These are phyloP conservation scores for Aspergillus unguis DNA, from an alignment of 2,329 filamentous ascomycete species.

Conservation along the genomic window DNA sequence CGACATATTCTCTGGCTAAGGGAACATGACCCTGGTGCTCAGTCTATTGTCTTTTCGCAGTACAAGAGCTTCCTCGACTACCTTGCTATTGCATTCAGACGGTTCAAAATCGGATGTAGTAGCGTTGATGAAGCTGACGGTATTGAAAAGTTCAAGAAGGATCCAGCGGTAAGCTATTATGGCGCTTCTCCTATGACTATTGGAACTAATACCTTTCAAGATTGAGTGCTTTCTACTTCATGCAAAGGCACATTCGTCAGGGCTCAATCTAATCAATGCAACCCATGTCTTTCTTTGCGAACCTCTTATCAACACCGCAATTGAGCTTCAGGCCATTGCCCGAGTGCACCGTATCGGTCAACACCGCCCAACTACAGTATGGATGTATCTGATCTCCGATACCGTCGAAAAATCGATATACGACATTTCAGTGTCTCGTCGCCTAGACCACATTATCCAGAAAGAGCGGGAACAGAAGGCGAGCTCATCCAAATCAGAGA, in stretches of 20 bases:
- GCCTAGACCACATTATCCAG: conserved; percentile 70
- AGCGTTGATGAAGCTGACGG: conserved; percentile 67
- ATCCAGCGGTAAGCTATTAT: conserved; percentile 51
- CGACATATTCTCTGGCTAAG: conserved; percentile 84
- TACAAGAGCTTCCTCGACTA: conserved; percentile 77
- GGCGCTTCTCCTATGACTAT: not conserved
- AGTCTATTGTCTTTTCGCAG: conserved; percentile 93
- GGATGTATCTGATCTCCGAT: conserved; percentile 87
- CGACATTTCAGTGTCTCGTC: conserved; percentile 73
- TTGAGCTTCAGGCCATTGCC: conserved; percentile 92
- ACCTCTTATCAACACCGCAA: conserved; percentile 84
- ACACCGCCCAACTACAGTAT: conserved; percentile 81
- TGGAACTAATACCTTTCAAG: conserved; percentile 27
- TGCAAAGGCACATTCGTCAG: conserved; percentile 81
- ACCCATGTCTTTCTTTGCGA: conserved; percentile 94
- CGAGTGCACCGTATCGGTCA: conserved; percentile 95
- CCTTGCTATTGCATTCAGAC: conserved; percentile 65
- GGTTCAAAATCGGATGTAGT: conserved; percentile 69
- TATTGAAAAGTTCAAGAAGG: conserved; percentile 71
- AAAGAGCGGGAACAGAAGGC: conserved; percentile 36
- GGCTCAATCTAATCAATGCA: conserved; percentile 86
- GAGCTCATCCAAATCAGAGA: not conserved
- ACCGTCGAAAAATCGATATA: conserved; percentile 93
- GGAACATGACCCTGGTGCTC: conserved; percentile 77
- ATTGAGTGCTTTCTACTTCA: conserved; percentile 85